Evolutionary conservation across 1,139 yeast species (phyloP).

Genomic region (Wickerhamiella pararugosa): DNA sequence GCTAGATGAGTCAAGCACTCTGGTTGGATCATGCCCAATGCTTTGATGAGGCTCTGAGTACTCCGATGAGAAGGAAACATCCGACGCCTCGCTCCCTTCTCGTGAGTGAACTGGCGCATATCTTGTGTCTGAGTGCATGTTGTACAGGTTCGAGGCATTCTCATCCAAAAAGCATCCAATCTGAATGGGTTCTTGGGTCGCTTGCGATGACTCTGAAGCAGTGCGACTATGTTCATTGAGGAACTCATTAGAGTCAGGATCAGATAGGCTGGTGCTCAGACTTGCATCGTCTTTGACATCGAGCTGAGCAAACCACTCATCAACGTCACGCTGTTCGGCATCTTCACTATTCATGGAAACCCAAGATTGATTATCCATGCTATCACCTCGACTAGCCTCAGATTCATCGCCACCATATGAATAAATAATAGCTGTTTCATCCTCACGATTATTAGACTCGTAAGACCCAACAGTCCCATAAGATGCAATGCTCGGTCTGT

Average conservation of each 20-base stretch:
- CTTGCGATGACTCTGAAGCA: neutral
- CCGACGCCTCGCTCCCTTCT: neutral
- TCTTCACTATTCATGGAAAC: conserved; percentile 11
- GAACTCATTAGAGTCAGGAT: neutral
- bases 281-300: conserved; percentile 15
- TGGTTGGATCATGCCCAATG: too few species aligned
- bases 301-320: conserved; percentile 21
- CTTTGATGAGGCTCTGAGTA: too few species aligned
- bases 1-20: too few species aligned
- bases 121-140: conserved; percentile 14
- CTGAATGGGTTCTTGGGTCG: conserved; percentile 11
- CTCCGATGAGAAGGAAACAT: neutral
- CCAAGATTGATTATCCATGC: conserved; percentile 1
- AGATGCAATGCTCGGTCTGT: conserved; percentile 6
- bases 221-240: conserved; percentile 3
- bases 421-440: conserved; percentile 5
- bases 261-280: conserved; percentile 11
- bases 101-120: conserved; percentile 11
- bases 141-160: conserved; percentile 13
- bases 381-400: neutral
- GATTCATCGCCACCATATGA: conserved; percentile 1
- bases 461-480: neutral
- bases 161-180: conserved; percentile 15
- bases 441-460: conserved; percentile 1
- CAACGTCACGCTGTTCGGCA: conserved; percentile 22